Conservation (phyloP, 192 early-diverging fungal genomes). For the Coemansia sp. region DNA sequence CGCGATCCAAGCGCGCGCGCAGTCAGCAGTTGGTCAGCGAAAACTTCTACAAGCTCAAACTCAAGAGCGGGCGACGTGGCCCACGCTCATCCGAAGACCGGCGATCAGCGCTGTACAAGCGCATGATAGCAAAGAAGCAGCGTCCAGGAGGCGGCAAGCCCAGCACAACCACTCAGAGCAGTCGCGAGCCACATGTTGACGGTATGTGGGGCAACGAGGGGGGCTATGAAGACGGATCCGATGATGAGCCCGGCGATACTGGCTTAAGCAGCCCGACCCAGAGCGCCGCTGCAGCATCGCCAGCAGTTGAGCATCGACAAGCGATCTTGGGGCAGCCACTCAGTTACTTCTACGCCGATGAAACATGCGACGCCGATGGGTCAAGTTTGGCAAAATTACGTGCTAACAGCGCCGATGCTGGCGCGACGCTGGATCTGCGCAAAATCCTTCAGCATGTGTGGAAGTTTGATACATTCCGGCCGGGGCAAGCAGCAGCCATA, state of each 20-base stretch:
- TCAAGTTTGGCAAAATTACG: too few relatives aligned
- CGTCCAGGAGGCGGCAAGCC: neutral
- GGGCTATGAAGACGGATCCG: neutral
- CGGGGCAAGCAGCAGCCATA: slow-evolving; percentile 52
- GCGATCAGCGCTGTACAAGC: slow-evolving; percentile 41
- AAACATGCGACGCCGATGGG: too few relatives aligned
- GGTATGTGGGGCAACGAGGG: too few relatives aligned
- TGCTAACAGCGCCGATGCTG: neutral
- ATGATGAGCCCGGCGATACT: neutral
- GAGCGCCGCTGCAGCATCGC: neutral
- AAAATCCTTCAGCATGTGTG: slow-evolving; percentile 48
- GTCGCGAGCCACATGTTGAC: too few relatives aligned
- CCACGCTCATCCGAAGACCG: slow-evolving; percentile 34
- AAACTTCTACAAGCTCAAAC: slow-evolving; percentile 46
- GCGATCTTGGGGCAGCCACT: slow-evolving; percentile 1
- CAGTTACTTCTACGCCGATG: neutral
- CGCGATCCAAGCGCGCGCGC: neutral
- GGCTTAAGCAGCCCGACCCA: too few relatives aligned
- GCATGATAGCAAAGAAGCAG: slow-evolving; percentile 20
- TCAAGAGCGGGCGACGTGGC: slow-evolving; percentile 25
- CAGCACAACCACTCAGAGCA: neutral
- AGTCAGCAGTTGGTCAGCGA: slow-evolving; percentile 36
- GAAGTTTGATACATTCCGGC: slow-evolving; percentile 40
- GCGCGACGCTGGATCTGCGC: slow-evolving; percentile 38
- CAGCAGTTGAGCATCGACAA: neutral